Conservation (phyloP, 768 basidiomycete species). For the Naganishia friedmannii region DNA sequence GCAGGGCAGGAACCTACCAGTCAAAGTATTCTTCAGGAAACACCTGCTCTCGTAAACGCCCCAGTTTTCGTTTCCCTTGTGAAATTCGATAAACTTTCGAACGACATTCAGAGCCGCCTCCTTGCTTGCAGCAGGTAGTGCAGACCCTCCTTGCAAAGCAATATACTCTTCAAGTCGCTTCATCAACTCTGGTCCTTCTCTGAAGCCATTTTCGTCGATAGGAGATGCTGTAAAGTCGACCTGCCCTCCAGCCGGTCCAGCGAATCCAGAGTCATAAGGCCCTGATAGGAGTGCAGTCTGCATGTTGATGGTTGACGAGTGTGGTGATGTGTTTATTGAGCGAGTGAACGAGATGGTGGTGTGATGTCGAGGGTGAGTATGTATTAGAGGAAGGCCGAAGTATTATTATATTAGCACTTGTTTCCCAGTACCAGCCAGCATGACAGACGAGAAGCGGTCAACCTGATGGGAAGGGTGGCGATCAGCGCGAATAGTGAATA, state of each 20-base stretch:
- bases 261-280: not conserved
- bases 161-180: not conserved
- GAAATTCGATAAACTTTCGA: slow-evolving; percentile 17
- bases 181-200: not conserved
- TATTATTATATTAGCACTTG: too few relatives aligned
- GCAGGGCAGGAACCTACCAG: not conserved
- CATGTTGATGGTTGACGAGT: not conserved
- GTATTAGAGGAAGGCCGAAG: too few relatives aligned
- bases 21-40: not conserved
- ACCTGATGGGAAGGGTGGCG: too few relatives aligned
- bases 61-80: slow-evolving; percentile 15
- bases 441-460: too few relatives aligned
- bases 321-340: not conserved
- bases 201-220: not conserved
- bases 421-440: too few relatives aligned
- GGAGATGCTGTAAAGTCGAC: not conserved
- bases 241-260: not conserved
- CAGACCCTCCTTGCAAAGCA: not conserved
- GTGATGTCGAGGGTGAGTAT: too few relatives aligned
- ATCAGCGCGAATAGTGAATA: too few relatives aligned
- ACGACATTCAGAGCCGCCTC: not conserved
- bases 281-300: not conserved
- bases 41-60: not conserved
- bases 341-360: too few relatives aligned
- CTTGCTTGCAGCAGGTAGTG: not conserved